Evolutionary conservation across 371 early-diverging fungal species (phyloP).

Genomic region (Conidiobolus incongruus): DNA sequence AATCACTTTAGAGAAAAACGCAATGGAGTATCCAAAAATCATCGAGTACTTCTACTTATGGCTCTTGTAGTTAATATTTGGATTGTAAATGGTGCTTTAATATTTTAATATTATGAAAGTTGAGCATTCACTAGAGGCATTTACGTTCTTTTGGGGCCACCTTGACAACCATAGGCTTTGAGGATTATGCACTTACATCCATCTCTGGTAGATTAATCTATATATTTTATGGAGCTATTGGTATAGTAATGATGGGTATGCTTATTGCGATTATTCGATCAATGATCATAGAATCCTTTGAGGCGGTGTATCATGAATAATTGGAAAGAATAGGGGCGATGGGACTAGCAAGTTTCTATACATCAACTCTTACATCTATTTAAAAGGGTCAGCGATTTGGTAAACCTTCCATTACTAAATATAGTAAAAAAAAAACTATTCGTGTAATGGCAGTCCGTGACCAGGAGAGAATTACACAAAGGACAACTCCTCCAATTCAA

Average conservation of each 20-base stretch:
- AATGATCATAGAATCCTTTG: neutral
- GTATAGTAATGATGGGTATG: conserved; percentile 3
- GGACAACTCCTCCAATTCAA: too few relatives aligned
- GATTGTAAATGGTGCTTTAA: neutral
- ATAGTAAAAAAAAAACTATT: too few relatives aligned
- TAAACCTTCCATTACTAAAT: too few relatives aligned
- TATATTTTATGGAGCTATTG: conserved; percentile 2
- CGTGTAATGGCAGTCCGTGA: too few relatives aligned
- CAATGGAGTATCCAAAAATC: conserved; percentile 2
- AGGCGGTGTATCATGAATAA: neutral
- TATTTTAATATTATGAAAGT: conserved; percentile 1
- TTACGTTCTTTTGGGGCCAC: conserved; percentile 2
- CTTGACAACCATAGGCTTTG: conserved; percentile 5
- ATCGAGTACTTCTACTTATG: neutral
- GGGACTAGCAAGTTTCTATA: neutral
- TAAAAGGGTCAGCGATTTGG: too few relatives aligned
- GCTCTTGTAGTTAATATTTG: neutral
- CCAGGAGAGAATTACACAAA: too few relatives aligned
- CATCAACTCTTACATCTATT: too few relatives aligned
- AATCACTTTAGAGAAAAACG: neutral
- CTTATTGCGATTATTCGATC: neutral
- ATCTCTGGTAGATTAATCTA: neutral
- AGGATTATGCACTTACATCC: neutral
- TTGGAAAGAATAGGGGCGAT: neutral
- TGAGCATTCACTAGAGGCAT: conserved; percentile 1